Evolutionary conservation across 345 rosid species (phyloP), one percentile per base, ranked within the genome.

Genomic region (Garcia nutans): DNA sequence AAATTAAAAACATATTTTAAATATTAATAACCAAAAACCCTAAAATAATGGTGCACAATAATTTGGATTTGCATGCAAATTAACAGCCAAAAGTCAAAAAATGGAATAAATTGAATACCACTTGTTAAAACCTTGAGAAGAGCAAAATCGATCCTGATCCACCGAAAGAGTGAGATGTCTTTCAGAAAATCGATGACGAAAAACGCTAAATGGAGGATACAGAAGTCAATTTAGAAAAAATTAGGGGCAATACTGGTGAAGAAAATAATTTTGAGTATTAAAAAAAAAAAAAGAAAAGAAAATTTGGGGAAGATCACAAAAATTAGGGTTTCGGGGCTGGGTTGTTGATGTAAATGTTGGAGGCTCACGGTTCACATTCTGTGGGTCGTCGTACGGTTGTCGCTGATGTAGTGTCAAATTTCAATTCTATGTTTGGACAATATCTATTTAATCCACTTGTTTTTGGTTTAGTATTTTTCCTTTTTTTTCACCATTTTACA

Each of bases 71-170:
- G 58, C 23, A 17, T 23, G 13, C 28, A 44, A 54, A 76, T 57
- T 68, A 68, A 15, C 44, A 61, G 11, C 74, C 63, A 63, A 54
- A 76, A 76, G 17, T 15, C 19, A 58, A 17, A 22, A 15, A 55
- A 47, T 22, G 8, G 42, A 10, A 52, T 10, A 41, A 70, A 69
- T 37, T 65, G 37, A 10, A 52, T 77, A 71, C 80, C 72, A 50
- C 16, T 24, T 16, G 28, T 26, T 44, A 55, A 28, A 56, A 13
- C 59, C 50, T 15, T 6, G 31, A 65, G 45, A 56, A 33, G 71
- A 16, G 20, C n/a, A 59, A 50, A 70, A 50, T 19, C 23, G 65
- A 76, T 47, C 55, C 33, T 75, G 72, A 78, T 72, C 80, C 57
- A 59, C 67, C 64, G 20, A 1, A 22, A 13, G n/a, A 22, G 16